Evolutionary conservation across 768 basidiomycete genomes (phyloP).

Genomic region (Lepiota venenata): DNA sequence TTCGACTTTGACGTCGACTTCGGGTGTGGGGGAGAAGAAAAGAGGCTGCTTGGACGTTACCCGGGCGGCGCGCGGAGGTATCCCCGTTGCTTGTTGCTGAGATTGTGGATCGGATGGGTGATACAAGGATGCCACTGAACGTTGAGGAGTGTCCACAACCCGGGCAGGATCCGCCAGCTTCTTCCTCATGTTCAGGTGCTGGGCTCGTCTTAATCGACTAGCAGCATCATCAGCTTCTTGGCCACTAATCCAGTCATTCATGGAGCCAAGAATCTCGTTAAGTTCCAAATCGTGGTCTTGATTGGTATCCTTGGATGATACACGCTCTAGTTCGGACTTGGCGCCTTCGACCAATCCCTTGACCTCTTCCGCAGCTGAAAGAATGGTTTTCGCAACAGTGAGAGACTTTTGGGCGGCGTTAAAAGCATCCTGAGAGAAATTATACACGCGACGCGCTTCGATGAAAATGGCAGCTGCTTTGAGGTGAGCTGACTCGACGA

Average conservation of each 20-base stretch:
- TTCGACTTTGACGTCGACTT: slow-evolving; percentile 7
- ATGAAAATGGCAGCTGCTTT: neutral
- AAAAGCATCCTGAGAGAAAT: neutral
- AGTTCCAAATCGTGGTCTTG: neutral
- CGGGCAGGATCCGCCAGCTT: neutral
- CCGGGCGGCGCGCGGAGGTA: no score
- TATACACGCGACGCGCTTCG: neutral
- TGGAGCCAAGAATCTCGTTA: slow-evolving; percentile 1
- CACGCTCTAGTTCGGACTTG: slow-evolving; percentile 8
- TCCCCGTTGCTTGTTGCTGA: no score
- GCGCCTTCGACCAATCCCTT: slow-evolving; percentile 8
- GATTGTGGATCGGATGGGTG: no score
- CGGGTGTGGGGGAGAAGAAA: slow-evolving; percentile 5
- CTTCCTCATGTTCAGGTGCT: slow-evolving; percentile 1
- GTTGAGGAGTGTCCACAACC: neutral
- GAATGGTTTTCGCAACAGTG: neutral
- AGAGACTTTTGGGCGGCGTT: neutral
- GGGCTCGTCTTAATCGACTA: neutral
- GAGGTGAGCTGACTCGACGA: slow-evolving; percentile 1
- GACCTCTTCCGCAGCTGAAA: slow-evolving; percentile 1
- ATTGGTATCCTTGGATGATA: neutral
- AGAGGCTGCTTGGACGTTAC: neutral
- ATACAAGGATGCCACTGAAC: neutral
- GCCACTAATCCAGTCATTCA: neutral
- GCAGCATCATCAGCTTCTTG: slow-evolving; percentile 6